phyloP scores from a whole-genome alignment of 257 asterid genomes.

The Phtheirospermum japonicum region DNA sequence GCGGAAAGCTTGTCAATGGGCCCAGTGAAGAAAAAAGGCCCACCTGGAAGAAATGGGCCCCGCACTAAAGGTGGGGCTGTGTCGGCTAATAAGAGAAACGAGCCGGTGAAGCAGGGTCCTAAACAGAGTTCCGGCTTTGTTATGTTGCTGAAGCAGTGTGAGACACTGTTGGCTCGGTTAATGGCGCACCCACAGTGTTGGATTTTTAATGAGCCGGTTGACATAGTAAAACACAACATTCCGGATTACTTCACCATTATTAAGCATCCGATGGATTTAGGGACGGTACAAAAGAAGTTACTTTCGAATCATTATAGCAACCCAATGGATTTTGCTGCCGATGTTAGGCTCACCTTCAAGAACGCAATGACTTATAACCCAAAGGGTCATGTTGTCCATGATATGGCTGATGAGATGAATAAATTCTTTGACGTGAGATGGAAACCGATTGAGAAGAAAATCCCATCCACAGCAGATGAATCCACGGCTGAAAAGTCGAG shows the following conservation, averaged over 20 bases:
- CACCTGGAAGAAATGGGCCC: slow-evolving; percentile 54
- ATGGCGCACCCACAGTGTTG: slow-evolving; percentile 55
- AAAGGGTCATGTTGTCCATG: slow-evolving; percentile 54
- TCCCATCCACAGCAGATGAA: slow-evolving; percentile 39
- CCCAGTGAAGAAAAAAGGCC: slow-evolving; percentile 47
- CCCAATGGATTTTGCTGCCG: slow-evolving; percentile 67
- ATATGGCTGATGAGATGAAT: slow-evolving; percentile 53
- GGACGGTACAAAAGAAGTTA: slow-evolving; percentile 63
- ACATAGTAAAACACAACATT: slow-evolving; percentile 52
- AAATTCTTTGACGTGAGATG: slow-evolving; percentile 70
- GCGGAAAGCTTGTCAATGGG: slow-evolving; percentile 35
- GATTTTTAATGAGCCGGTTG: slow-evolving; percentile 80
- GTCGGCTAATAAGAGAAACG: slow-evolving; percentile 39
- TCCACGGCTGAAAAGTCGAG: slow-evolving; percentile 44
- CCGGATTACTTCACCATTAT: slow-evolving; percentile 72
- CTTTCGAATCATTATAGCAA: slow-evolving; percentile 50
- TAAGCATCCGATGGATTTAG: slow-evolving; percentile 93
- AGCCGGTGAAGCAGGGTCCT: slow-evolving; percentile 35
- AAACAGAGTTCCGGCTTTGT: slow-evolving; percentile 40
- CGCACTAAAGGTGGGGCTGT: slow-evolving; percentile 49
- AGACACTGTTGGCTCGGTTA: slow-evolving; percentile 46
- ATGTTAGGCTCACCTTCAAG: slow-evolving; percentile 70
- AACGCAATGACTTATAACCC: slow-evolving; percentile 84
- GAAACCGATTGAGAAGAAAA: slow-evolving; percentile 69
- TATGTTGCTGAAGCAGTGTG: slow-evolving; percentile 68